Conservation (phyloP, 2,329 filamentous ascomycete genomes). For the Trichoderma sp. region DNA sequence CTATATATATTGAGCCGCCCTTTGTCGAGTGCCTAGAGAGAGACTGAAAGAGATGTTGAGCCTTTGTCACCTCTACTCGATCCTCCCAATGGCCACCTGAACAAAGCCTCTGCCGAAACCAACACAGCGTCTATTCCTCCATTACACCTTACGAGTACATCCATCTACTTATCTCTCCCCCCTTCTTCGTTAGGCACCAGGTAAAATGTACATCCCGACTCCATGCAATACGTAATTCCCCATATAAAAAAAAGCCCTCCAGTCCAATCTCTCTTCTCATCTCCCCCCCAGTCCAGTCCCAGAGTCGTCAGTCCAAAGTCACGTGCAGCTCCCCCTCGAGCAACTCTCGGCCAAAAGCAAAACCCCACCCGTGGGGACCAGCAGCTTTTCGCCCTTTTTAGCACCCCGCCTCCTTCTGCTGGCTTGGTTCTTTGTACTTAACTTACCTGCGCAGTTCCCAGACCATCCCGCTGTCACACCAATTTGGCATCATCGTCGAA, state of each 20-base stretch:
- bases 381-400: slow-evolving; percentile 18
- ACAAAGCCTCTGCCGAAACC: background rate
- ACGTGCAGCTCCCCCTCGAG: slow-evolving; percentile 6
- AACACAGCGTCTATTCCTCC: background rate
- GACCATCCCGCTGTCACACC: slow-evolving; percentile 12
- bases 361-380: background rate
- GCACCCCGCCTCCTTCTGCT: slow-evolving; percentile 10
- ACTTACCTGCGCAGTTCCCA: slow-evolving; percentile 14
- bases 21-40: background rate
- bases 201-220: background rate
- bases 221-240: slow-evolving; percentile 17
- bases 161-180: background rate
- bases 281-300: background rate
- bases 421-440: background rate
- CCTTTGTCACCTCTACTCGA: background rate
- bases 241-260: background rate
- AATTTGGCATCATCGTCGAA: slow-evolving; percentile 14
- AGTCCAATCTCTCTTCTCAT: slow-evolving; percentile 1
- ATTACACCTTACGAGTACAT: background rate
- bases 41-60: background rate
- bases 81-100: background rate
- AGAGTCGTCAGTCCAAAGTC: background rate
- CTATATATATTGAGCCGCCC: background rate
- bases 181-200: background rate
- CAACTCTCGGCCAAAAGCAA: background rate